Conservation (phyloP, 129 eudicot genomes). For the Tagetes erecta region DNA sequence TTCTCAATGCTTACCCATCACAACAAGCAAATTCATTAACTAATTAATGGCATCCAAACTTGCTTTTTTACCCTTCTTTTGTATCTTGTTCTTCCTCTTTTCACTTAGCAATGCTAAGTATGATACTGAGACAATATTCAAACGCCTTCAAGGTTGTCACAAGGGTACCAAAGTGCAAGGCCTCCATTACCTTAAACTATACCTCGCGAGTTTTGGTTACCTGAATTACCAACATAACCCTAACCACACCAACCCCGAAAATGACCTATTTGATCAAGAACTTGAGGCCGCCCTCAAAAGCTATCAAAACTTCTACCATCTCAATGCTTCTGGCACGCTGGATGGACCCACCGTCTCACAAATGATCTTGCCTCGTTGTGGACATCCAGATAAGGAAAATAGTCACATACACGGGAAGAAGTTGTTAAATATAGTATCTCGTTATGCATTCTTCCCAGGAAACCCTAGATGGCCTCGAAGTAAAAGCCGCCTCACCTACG, state of each 20-base stretch:
- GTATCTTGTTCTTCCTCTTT: constrained; percentile 8
- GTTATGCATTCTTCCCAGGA: background rate
- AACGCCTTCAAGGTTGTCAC: constrained; percentile 8
- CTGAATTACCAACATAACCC: constrained; percentile 10
- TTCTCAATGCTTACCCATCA: background rate
- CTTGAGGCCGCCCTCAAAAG: constrained; percentile 24
- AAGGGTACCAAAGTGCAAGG: constrained; percentile 14
- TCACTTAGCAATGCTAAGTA: background rate
- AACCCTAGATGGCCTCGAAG: constrained; percentile 5
- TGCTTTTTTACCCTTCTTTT: background rate
- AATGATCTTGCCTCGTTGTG: constrained; percentile 11
- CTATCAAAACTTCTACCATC: constrained; percentile 24
- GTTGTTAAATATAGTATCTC: constrained; percentile 10
- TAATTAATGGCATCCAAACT: background rate
- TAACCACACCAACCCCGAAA: background rate
- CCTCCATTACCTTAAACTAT: constrained; percentile 26
- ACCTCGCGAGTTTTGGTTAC: constrained; percentile 30
- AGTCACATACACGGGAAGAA: background rate
- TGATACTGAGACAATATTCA: background rate
- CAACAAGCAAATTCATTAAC: background rate
- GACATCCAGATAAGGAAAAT: background rate
- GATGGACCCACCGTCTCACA: constrained; percentile 17
- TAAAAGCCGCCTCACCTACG: constrained; percentile 24
- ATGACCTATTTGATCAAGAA: constrained; percentile 21
- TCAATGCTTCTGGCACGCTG: constrained; percentile 5